Conservation (phyloP, 768 basidiomycete genomes). For the Postia placenta region DNA sequence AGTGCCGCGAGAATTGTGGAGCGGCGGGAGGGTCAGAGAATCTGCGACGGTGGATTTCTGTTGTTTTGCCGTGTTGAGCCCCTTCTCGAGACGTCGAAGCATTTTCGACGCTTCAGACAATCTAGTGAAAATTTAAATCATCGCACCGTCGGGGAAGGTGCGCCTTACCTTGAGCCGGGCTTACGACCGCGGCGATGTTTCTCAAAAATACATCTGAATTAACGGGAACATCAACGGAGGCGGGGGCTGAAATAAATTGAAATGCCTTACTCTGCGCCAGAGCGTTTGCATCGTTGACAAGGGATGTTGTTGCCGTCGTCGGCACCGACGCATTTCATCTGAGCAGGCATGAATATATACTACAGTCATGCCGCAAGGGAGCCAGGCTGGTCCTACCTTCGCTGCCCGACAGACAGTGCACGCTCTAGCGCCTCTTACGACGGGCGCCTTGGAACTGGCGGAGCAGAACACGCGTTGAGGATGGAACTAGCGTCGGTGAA, state of each 20-base stretch:
- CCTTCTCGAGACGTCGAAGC: conserved; percentile 82
- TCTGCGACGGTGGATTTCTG: conserved; percentile 48
- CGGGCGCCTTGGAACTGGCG: conserved; percentile 34
- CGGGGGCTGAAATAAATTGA: conserved; percentile 11
- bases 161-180: conserved; percentile 77
- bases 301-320: conserved; percentile 69
- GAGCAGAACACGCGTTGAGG: neutral
- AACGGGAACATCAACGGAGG: conserved; percentile 8
- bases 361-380: too few relatives aligned
- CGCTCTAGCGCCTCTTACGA: conserved; percentile 50
- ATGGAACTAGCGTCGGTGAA: neutral
- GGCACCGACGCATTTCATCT: conserved; percentile 92
- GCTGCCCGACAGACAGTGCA: conserved; percentile 84
- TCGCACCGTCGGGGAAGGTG: neutral
- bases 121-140: conserved; percentile 32
- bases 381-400: conserved; percentile 47
- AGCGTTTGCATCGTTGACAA: conserved; percentile 81
- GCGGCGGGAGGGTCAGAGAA: conserved; percentile 18
- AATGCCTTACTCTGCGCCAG: conserved; percentile 60
- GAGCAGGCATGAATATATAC: too few relatives aligned
- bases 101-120: conserved; percentile 87
- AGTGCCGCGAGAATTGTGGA: conserved; percentile 15
- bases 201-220: conserved; percentile 70
- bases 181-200: conserved; percentile 87
- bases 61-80: conserved; percentile 70